A percentile compares a stretch with the other conserved stretches of the same genome.
Conservation (phyloP, 2,329 filamentous ascomycete genomes). For the Xylaria sp. region DNA sequence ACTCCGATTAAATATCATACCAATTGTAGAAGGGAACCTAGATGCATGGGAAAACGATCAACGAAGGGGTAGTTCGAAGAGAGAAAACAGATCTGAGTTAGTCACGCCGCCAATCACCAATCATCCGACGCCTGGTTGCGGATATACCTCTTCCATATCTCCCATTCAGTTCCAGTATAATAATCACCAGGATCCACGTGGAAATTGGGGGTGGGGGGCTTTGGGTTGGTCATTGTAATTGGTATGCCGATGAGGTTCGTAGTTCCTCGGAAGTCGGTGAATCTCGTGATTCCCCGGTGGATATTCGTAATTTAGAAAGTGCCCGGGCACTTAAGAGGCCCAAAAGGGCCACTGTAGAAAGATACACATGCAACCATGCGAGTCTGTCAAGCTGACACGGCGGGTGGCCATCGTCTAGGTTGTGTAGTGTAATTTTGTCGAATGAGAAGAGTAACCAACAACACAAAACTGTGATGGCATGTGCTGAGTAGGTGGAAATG, state of each 20-base stretch:
- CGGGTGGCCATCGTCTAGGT: not conserved
- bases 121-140: not conserved
- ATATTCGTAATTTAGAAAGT: slow-evolving; percentile 10
- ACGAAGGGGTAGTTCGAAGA: not conserved
- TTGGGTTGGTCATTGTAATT: slow-evolving; percentile 12
- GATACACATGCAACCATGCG: slow-evolving; percentile 20
- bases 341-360: slow-evolving; percentile 6
- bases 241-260: slow-evolving; percentile 2
- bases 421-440: not conserved
- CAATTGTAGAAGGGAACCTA: slow-evolving; percentile 6
- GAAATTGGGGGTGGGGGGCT: not conserved
- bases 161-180: slow-evolving; percentile 1
- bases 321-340: slow-evolving; percentile 30
- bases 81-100: slow-evolving; percentile 13
- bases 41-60: slow-evolving; percentile 6
- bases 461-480: not conserved
- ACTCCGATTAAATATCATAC: slow-evolving; percentile 17
- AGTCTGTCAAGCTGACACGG: slow-evolving; percentile 1
- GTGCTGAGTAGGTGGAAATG: not conserved
- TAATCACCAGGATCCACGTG: not conserved
- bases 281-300: not conserved
- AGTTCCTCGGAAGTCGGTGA: not conserved
- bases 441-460: not conserved
- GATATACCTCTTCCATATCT: not conserved
- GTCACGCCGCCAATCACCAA: slow-evolving; percentile 2